Evolutionary conservation across 1,284 basidiomycete species (phyloP), one percentile per base, ranked within the genome.

Genomic region (Agaricales sp.): DNA sequence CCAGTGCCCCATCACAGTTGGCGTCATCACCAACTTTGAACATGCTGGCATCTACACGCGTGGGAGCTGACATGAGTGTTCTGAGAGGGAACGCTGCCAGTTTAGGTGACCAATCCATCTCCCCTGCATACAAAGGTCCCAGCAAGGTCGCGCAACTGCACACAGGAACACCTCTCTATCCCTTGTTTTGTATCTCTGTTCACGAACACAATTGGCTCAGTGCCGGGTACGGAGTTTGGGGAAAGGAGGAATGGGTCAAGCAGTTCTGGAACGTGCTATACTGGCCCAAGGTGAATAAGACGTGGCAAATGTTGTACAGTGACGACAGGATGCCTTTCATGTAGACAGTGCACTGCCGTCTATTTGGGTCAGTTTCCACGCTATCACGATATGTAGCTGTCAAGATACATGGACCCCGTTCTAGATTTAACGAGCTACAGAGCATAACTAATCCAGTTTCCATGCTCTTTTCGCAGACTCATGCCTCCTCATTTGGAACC

Each of bases 131-230:
- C 11, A 43, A 19, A 43, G 13, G 11, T 8, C 41, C 41, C 8
- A 43, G 20, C 41, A 43, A 43, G 20, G 20, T 43, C 18, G 11
- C 8, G 20, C n/a, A 21, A 19, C 41, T 43, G 13, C 20, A 43
- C 41, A 55, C 69, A 14, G 86, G 84, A 23, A 73, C 79, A 43
- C 67, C 70, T 16, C 66, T 94, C 43, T 82, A 74, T 63, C 92
- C 92, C 12, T 63, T 95, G 43, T 84, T 95, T 60, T 92, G 90
- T 57, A 65, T 97, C 53, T 87, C 84, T 50, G 76, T 95, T 19
- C 82, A 92, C 60, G 93, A 97, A 66, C 93, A 93, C 60, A 85
- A 88, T 20, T 99, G 93, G 87, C 70, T 99, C 57, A 75, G 77
- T 48, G 83, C 87, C 46, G 86, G 86, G 52, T 94, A 91, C 60